These are phyloP conservation scores for Luffa aegyptiaca DNA, from an alignment of 306 rosid genomes.

Conservation along the genomic window DNA sequence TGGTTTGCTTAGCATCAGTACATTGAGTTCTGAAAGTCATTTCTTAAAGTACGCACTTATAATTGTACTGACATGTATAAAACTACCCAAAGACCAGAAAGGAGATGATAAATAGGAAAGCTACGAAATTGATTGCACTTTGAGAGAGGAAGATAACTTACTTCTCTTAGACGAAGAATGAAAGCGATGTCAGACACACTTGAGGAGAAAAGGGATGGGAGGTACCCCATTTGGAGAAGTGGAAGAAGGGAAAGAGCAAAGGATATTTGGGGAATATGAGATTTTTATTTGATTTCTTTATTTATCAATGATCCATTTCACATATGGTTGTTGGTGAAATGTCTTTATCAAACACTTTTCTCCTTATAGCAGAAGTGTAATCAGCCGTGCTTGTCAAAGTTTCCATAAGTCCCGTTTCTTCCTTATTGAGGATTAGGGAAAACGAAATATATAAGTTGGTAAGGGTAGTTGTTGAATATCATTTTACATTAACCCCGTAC, in stretches of 20 bases:
- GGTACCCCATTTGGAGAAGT: conserved; percentile 69
- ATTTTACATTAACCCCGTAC: no score
- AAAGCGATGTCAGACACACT: conserved; percentile 54
- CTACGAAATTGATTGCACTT: no score
- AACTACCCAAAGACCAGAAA: neutral
- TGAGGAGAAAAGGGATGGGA: conserved; percentile 76
- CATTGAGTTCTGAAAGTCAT: no score
- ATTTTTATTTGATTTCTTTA: conserved; percentile 13
- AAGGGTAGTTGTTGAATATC: no score
- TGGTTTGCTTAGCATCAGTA: no score
- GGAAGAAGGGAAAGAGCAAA: conserved; percentile 22
- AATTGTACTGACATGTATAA: no score
- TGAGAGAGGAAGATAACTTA: conserved; percentile 10
- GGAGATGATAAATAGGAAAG: neutral
- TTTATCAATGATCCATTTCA: conserved; percentile 27
- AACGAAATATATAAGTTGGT: no score
- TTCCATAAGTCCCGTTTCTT: no score
- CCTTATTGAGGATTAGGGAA: no score
- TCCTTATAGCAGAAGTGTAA: no score
- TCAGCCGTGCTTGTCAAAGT: no score
- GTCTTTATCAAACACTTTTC: conserved; percentile 34
- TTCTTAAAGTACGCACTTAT: no score
- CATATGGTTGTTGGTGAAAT: conserved; percentile 35
- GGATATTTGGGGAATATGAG: conserved; percentile 1
- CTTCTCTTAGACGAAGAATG: conserved; percentile 65